Percentiles rank a stretch among this genome's conserved stretches.
Conservation (phyloP, 1,284 basidiomycete species). For the Blastosporella zonata region DNA sequence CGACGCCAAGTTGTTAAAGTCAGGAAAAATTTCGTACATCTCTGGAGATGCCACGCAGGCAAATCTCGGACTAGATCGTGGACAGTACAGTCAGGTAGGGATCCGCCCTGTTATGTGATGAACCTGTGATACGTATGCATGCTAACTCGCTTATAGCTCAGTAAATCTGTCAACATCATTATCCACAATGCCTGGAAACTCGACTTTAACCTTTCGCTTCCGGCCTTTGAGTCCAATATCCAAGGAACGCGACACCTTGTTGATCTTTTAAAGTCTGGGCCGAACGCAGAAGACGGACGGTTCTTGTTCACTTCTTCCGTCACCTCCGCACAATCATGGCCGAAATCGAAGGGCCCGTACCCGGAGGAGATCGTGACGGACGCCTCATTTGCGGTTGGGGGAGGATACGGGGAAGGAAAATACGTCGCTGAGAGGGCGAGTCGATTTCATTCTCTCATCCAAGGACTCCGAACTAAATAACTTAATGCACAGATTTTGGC, state of each 20-base stretch:
- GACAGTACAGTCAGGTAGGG: not conserved
- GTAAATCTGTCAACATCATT: slow-evolving; percentile 26
- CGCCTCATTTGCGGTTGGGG: slow-evolving; percentile 22
- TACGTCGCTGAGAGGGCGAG: slow-evolving; percentile 33
- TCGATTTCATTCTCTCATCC: not conserved
- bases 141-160: slow-evolving; percentile 18
- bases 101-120: not conserved
- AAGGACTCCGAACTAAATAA: not conserved
- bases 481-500: not conserved
- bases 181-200: slow-evolving; percentile 42
- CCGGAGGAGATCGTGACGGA: slow-evolving; percentile 27
- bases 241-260: slow-evolving; percentile 32
- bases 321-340: slow-evolving; percentile 31
- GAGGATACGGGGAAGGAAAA: slow-evolving; percentile 28
- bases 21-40: slow-evolving; percentile 18
- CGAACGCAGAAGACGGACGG: slow-evolving; percentile 19
- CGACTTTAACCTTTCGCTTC: slow-evolving; percentile 36
- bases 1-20: slow-evolving; percentile 1
- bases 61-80: not conserved
- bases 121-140: slow-evolving; percentile 11
- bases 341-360: slow-evolving; percentile 21
- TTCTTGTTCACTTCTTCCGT: slow-evolving; percentile 35
- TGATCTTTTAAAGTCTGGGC: slow-evolving; percentile 24
- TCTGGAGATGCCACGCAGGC: slow-evolving; percentile 19
- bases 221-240: slow-evolving; percentile 36